Conservation (phyloP, 2,329 filamentous ascomycete species). For the Colletotrichum costaricense region DNA sequence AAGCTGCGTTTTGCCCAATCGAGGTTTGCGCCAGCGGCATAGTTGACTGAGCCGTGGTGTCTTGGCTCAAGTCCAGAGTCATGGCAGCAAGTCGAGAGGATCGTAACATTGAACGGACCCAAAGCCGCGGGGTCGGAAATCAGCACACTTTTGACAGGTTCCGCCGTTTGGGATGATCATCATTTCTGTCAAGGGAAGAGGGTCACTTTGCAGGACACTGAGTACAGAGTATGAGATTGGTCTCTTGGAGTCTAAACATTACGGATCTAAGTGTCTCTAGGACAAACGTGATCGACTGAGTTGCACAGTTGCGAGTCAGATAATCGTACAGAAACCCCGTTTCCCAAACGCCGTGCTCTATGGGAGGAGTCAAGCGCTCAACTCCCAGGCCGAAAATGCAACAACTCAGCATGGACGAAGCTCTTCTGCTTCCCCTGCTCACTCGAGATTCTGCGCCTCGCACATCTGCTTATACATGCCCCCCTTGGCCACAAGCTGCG, state of each 20-base stretch:
- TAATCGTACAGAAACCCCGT: background rate
- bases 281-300: background rate
- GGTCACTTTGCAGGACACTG: background rate
- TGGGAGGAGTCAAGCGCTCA: background rate
- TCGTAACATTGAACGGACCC: too few species aligned
- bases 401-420: background rate
- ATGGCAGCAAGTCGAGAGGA: background rate
- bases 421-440: constrained; percentile 13
- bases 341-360: background rate
- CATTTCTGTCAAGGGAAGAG: background rate
- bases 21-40: too few species aligned
- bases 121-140: too few species aligned
- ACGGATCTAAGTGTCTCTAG: background rate
- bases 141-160: too few species aligned
- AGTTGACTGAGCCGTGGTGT: too few species aligned
- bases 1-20: too few species aligned
- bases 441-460: constrained; percentile 54
- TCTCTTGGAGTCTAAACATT: background rate
- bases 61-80: too few species aligned
- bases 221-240: background rate
- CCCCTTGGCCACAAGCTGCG: constrained; percentile 62
- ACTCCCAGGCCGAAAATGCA: background rate
- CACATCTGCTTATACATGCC: constrained; percentile 67
- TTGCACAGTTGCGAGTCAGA: background rate
- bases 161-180: too few species aligned